Percentiles rank a stretch among this genome's conserved stretches.
These are phyloP conservation scores for Malassezia equina DNA, from an alignment of 1,284 basidiomycete species.

Conservation along the genomic window DNA sequence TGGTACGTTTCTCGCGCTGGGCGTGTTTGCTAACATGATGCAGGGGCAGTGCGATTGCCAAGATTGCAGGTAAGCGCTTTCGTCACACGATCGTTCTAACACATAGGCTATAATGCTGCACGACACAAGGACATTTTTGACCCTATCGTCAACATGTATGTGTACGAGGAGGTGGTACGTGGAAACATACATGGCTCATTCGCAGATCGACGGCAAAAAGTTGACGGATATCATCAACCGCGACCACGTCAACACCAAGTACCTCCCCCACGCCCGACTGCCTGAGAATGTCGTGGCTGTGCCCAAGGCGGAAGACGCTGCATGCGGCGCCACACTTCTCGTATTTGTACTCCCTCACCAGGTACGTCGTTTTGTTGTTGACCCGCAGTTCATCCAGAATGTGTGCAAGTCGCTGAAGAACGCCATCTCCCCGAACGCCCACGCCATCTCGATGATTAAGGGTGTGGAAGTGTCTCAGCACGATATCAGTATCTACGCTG, in stretches of 20 bases:
- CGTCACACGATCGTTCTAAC: not conserved
- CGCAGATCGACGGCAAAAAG: conserved; percentile 52
- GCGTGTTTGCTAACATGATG: not conserved
- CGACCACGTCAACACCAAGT: conserved; percentile 55
- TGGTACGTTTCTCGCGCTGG: conserved; percentile 21
- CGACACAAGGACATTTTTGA: conserved; percentile 48
- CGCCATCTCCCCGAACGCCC: conserved; percentile 33
- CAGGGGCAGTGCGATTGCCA: conserved; percentile 55
- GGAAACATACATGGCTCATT: not conserved
- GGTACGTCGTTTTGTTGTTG: conserved; percentile 7
- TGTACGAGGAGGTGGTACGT: conserved; percentile 37
- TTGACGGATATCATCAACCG: conserved; percentile 54
- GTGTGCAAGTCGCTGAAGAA: conserved; percentile 41
- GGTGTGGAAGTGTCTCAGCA: conserved; percentile 48
- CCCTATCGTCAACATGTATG: conserved; percentile 37
- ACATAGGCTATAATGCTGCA: conserved; percentile 48
- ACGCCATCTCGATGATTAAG: conserved; percentile 49
- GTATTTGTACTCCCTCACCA: conserved; percentile 56
- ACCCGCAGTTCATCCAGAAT: conserved; percentile 47
- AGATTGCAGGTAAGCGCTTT: conserved; percentile 50
- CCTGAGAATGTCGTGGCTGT: conserved; percentile 54
- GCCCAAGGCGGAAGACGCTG: conserved; percentile 52
- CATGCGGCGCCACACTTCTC: conserved; percentile 54
- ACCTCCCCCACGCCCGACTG: conserved; percentile 53
- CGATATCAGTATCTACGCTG: conserved; percentile 55